Base-by-base conservation (phyloP, 305 asterid species). In the Rubia balearica region DNA sequence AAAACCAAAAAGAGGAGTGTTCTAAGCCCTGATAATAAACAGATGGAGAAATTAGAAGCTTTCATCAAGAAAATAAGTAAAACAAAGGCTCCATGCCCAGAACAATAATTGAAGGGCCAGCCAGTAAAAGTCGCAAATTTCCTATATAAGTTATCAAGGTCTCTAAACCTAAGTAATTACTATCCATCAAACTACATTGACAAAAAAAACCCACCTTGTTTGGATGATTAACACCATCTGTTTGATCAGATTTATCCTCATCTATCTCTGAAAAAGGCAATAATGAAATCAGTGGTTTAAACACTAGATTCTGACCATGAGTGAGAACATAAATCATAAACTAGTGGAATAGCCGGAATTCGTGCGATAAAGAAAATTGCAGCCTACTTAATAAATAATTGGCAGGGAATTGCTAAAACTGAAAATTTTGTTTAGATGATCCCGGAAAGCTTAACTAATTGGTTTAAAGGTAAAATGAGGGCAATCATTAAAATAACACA, bases 171-270 rank as follows among this genome's bases (percentile, higher is more conserved):
- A 61, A 7, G 68, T 62, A 8, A 13, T 40, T n/a, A 64, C 8
- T 33, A 71, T 27, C 60, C 36, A 61, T 30, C 64, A 40, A 13
- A 40, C 4, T 16, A 51, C 13, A 22, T 17, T 38, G 11, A 42
- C 62, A 24, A 60, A 57, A 8, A 61, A 16, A 71, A 62, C 40
- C 14, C 38, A 72, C 75, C 75, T 72, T 63, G 67, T 36, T 46
- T 49, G 65, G 38, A 49, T 22, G 30, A 63, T 24, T 21, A 38
- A 51, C 27, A 51, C 55, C 27, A n/a, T 72, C 65, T 48, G 61
- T 13, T 13, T 49, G 24, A 38, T 64, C 70, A 38, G 22, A 48
- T 6, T 64, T 33, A 63, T 14, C 56, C 24, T 72, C 70, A 63
- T 64, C 56, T 4, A 41, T 41, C n/a, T 65, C 69, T 65, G 69